Evolutionary conservation across 768 basidiomycete species (phyloP).

Genomic region (Mycena kentingensis): DNA sequence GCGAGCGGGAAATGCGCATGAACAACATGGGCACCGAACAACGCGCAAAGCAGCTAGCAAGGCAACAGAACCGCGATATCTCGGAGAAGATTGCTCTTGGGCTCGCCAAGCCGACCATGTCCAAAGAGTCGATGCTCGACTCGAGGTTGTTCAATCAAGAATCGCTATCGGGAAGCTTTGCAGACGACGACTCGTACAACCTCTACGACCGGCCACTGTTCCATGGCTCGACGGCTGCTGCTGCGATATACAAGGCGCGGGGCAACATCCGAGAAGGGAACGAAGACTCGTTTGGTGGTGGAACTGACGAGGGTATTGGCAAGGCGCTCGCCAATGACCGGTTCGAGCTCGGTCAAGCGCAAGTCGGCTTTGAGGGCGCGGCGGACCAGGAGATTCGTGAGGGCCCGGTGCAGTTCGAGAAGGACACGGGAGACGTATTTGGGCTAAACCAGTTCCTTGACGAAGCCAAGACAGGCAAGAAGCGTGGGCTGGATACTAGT

Average conservation of each 20-base stretch:
- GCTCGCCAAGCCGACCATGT: constrained; percentile 92
- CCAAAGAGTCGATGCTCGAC: constrained; percentile 97
- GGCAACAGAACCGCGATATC: constrained; percentile 97
- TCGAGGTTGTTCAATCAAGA: constrained; percentile 98
- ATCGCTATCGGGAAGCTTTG: constrained; percentile 77
- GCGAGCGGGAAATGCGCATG: constrained; percentile 98
- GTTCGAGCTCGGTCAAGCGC: constrained; percentile 84
- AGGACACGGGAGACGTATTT: constrained; percentile 96
- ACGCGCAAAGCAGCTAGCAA: constrained; percentile 91
- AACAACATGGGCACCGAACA: constrained; percentile 98
- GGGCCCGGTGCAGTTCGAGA: constrained; percentile 98
- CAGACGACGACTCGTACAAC: constrained; percentile 90
- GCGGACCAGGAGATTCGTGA: constrained; percentile 80
- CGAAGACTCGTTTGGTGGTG: constrained; percentile 91
- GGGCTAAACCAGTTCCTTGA: constrained; percentile 97
- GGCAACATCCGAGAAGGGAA: constrained; percentile 84
- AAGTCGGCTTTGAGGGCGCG: constrained; percentile 90
- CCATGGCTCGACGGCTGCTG: constrained; percentile 92
- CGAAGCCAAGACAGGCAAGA: constrained; percentile 93
- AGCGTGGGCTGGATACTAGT: constrained; percentile 80
- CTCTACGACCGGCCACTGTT: constrained; percentile 95
- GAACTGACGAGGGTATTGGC: constrained; percentile 92
- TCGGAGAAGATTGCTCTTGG: constrained; percentile 99
- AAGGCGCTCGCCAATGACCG: constrained; percentile 92
- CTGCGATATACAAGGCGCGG: constrained; percentile 98